Evolutionary conservation across 2,329 filamentous ascomycete species (phyloP).

Genomic region (Sarocladiaceae sp.): DNA sequence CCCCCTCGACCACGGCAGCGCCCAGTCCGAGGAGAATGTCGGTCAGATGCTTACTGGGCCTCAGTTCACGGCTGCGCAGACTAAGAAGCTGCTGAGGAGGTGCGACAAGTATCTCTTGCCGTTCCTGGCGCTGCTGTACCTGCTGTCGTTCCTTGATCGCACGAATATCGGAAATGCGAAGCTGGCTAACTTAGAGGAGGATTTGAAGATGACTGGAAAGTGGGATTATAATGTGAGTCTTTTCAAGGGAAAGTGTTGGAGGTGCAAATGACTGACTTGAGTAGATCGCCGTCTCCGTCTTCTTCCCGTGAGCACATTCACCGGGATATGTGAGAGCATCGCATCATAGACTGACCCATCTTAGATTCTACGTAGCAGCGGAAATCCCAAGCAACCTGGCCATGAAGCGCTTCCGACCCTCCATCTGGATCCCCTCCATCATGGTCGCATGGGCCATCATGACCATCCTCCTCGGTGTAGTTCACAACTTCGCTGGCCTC

Average conservation of each 20-base stretch:
- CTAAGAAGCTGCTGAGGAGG: slow-evolving; percentile 48
- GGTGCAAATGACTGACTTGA: slow-evolving; percentile 7
- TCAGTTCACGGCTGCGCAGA: slow-evolving; percentile 18
- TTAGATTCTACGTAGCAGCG: slow-evolving; percentile 41
- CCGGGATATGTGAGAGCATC: neutral
- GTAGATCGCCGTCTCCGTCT: slow-evolving; percentile 41
- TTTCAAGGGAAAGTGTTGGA: neutral
- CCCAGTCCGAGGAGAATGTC: slow-evolving; percentile 6
- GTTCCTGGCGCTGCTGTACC: slow-evolving; percentile 54
- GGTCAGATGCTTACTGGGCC: slow-evolving; percentile 6
- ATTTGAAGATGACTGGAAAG: slow-evolving; percentile 26
- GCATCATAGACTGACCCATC: neutral
- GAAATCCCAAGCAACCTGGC: slow-evolving; percentile 55
- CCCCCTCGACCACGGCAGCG: neutral
- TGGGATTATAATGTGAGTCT: slow-evolving; percentile 29
- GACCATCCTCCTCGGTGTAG: slow-evolving; percentile 47
- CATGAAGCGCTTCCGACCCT: slow-evolving; percentile 49
- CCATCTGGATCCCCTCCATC: slow-evolving; percentile 47
- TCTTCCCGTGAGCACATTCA: slow-evolving; percentile 35
- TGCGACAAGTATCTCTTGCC: slow-evolving; percentile 54
- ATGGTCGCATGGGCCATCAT: slow-evolving; percentile 48
- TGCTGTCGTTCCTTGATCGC: slow-evolving; percentile 46
- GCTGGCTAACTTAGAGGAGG: slow-evolving; percentile 46
- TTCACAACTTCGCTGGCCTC: slow-evolving; percentile 45
- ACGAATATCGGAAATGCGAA: slow-evolving; percentile 52